phyloP scores from a whole-genome alignment of 495 filamentous ascomycete genomes.

The Clavariopsis aquatica region DNA sequence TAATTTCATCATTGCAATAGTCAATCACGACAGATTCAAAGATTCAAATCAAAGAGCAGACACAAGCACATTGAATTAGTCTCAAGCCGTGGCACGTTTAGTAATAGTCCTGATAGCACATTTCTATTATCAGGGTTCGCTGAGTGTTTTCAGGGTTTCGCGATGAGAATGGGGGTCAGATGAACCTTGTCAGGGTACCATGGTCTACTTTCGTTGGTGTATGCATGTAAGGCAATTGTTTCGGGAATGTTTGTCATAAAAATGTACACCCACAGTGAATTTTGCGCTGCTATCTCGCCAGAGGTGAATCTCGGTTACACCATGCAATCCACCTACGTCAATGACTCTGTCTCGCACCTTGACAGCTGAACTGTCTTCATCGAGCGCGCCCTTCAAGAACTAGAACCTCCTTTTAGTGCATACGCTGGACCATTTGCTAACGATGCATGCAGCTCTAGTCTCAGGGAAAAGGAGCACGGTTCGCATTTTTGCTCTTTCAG shows the following conservation, averaged over 20 bases:
- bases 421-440: background rate
- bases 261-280: background rate
- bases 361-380: slow-evolving; percentile 22
- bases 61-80: background rate
- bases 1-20: no score
- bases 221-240: no score
- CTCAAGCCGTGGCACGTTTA: background rate
- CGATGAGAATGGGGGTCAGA: background rate
- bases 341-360: slow-evolving; percentile 24
- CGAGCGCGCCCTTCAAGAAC: slow-evolving; percentile 20
- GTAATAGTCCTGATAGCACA: slow-evolving; percentile 19
- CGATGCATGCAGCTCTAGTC: background rate
- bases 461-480: slow-evolving; percentile 17
- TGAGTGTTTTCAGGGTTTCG: slow-evolving; percentile 22
- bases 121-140: slow-evolving; percentile 26
- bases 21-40: no score
- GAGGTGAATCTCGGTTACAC: slow-evolving; percentile 9
- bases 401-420: slow-evolving; percentile 3
- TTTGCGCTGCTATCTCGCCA: slow-evolving; percentile 20
- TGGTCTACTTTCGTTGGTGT: no score
- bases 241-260: background rate
- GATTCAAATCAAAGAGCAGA: background rate
- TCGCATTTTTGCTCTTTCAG: slow-evolving; percentile 20
- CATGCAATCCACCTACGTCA: slow-evolving; percentile 22
- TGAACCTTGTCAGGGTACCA: slow-evolving; percentile 7